Evolutionary conservation across 2,329 filamentous ascomycete species (phyloP), one percentile per base, ranked within the genome.

Genomic region (Cladosporium oxysporum): DNA sequence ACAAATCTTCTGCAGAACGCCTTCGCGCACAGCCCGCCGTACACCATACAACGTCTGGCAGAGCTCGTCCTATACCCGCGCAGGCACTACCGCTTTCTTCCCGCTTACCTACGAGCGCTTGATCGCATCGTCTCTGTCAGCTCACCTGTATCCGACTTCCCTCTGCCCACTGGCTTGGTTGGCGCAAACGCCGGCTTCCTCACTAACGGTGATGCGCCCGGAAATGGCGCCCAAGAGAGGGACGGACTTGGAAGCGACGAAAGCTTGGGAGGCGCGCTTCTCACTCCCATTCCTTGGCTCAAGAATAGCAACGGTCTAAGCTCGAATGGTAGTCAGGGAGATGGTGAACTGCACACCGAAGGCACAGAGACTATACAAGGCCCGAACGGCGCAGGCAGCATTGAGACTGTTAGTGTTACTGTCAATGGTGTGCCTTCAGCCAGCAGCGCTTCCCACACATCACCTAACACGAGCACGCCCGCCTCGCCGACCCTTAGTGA

Each of bases 231-330:
- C 8, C 81, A 83, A n/a, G 82, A 85, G 47, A 77, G 76, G 68
- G 73, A 74, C 29, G 71, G 72, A 1, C 81, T 94, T 7, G 93
- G 92, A 1, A 92, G 91, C 58, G 94, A 98, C 72, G 94, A 97
- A 76, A 90, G 90, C 14, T 82, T 98, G 1, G 94, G 94, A 26
- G 95, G 95, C 7, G 95, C 95, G 0, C 83, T 97, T 21, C 83
- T 99, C 59, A 98, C 94, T 0, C 95, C 94, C 0, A 98, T 99
- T 66, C 91, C 93, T 0, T 99, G 95, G 95, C 81, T 98, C 60
- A 69, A 73, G 16, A 71, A 72, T 58, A 68, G 70, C 61, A 62
- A 64, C 31, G 66, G 65, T 23, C 44, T 70, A 14, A 12, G 31
- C 6, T 44, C 58, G n/a, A 70, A 67, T 3, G 63, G 55, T 5